A percentile compares a stretch with the other conserved stretches of the same genome.
Evolutionary conservation across 352 stramenopile species (phyloP).

Genomic region (Pythium brassicae): DNA sequence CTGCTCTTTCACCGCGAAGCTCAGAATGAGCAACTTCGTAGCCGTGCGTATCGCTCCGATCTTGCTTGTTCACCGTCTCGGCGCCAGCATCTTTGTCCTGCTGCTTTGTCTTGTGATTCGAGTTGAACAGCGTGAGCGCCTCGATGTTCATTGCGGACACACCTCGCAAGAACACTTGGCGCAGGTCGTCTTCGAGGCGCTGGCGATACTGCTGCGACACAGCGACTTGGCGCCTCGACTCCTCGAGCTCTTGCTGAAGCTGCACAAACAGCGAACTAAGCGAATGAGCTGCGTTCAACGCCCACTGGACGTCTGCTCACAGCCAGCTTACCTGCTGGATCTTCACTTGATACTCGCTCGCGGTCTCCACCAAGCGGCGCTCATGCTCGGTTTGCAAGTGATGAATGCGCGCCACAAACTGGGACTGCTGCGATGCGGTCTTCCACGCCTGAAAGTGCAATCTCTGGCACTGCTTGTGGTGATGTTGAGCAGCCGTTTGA

Average conservation of each 20-base stretch:
- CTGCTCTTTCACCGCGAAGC: not conserved
- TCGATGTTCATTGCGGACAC: conserved; percentile 82
- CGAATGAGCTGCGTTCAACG: not conserved
- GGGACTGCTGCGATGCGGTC: not conserved
- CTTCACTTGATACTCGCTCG: conserved; percentile 37
- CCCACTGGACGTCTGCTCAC: not conserved
- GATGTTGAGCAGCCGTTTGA: conserved; percentile 11
- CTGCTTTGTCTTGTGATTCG: conserved; percentile 29
- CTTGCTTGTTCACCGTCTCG: not conserved
- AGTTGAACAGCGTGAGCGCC: conserved; percentile 53
- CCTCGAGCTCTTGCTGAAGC: conserved; percentile 40
- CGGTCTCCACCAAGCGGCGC: conserved; percentile 20
- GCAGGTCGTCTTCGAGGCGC: conserved; percentile 56
- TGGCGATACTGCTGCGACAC: conserved; percentile 36
- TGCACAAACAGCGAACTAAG: not conserved
- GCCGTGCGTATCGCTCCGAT: not conserved
- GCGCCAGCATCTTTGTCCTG: conserved; percentile 6
- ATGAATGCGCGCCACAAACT: conserved; percentile 18
- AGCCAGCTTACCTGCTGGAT: conserved; percentile 22
- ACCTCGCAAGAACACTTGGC: conserved; percentile 60
- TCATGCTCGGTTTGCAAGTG: conserved; percentile 26
- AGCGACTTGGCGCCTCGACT: conserved; percentile 24
- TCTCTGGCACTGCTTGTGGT: conserved; percentile 9
- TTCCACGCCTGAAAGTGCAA: conserved; percentile 13
- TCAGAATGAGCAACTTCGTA: too few species aligned